phyloP scores from a whole-genome alignment of 768 basidiomycete genomes.

The Lentinula lateritia region DNA sequence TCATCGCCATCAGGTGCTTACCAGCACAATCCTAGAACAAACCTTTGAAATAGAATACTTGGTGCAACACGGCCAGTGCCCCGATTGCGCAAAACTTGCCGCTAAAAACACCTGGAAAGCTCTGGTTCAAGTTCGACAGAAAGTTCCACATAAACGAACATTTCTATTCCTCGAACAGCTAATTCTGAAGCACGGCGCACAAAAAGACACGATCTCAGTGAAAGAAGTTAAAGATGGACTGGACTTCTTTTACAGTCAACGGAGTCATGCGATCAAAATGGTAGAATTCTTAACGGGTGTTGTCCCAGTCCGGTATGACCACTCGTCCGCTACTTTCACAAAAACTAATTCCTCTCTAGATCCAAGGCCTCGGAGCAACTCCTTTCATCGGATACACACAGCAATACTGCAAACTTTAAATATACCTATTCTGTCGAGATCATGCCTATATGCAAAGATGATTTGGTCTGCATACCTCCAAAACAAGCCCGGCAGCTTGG shows the following conservation, averaged over 20 bases:
- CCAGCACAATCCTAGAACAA: conserved; percentile 94
- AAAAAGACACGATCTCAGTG: conserved; percentile 92
- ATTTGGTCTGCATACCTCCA: conserved; percentile 83
- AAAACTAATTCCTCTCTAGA: conserved; percentile 29
- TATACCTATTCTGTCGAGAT: conserved; percentile 98
- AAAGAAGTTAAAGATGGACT: conserved; percentile 93
- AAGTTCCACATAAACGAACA: conserved; percentile 96
- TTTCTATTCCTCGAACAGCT: conserved; percentile 97
- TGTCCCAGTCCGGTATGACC: conserved; percentile 76
- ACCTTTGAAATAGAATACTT: conserved; percentile 96
- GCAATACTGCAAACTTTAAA: conserved; percentile 92
- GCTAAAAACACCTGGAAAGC: conserved; percentile 99
- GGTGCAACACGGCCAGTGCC: conserved; percentile 92
- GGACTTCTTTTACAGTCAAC: conserved; percentile 92
- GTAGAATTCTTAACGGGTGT: conserved; percentile 86
- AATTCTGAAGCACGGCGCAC: conserved; percentile 93
- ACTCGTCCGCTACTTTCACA: not conserved
- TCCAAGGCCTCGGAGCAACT: conserved; percentile 94
- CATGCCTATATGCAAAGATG: conserved; percentile 95
- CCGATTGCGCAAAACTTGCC: conserved; percentile 88
- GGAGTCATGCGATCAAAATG: conserved; percentile 95
- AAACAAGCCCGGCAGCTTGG: conserved; percentile 78
- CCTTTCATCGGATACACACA: conserved; percentile 88
- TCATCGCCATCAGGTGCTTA: conserved; percentile 61
- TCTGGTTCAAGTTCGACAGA: conserved; percentile 96